Base-by-base conservation (phyloP, 2,329 filamentous ascomycete species). In the Beauveria asiatica region DNA sequence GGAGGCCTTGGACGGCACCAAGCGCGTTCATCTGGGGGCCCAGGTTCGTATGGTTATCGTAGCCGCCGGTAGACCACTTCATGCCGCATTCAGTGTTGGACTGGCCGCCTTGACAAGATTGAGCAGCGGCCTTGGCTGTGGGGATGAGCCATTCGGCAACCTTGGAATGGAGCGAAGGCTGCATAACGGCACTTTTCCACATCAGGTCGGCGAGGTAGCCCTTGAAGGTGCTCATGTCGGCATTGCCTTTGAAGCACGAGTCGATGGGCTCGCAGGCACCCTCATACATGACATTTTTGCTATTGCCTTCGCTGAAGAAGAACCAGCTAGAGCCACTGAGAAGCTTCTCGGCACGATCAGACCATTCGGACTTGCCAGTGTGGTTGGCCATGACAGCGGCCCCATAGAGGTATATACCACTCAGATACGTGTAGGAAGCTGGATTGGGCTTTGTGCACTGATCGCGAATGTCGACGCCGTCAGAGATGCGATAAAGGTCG, bases 171-270 rank as follows among this genome's bases (percentile, higher is more conserved):
- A 85, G 79, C 21, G 78, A 78, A 10, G 85, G 83, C 61, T 84
- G 76, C 72, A 86, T 76, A 55, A 79, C 69, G 39, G 82, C 76
- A 3, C 83, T 78, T 50, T 80, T 77, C 73, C 80, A 86, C 75
- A 87, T 81, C 74, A 85, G 87, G 59, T 85, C 83, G 27, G 84
- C 76, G 33, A 88, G 76, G 69, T 85, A 87, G 48, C 79, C 85
- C 73, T 90, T 90, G 79, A 86, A 88, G 9, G 82, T 83, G 65
- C 79, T 80, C 78, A 86, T 84, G 70, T 89, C 86, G 54, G 73
- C 77, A 68, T 83, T 81, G 68, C 56, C 61, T 45, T 55, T 54
- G 42, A 58, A 62, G 72, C 87, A 90, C 0, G 68, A 76, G 57
- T 74, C 72, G 61, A 75, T 72, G 4, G 71, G 73, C 70, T 90